Conservation (phyloP, 805 yeast species). For the Blastobotrys americana region DNA sequence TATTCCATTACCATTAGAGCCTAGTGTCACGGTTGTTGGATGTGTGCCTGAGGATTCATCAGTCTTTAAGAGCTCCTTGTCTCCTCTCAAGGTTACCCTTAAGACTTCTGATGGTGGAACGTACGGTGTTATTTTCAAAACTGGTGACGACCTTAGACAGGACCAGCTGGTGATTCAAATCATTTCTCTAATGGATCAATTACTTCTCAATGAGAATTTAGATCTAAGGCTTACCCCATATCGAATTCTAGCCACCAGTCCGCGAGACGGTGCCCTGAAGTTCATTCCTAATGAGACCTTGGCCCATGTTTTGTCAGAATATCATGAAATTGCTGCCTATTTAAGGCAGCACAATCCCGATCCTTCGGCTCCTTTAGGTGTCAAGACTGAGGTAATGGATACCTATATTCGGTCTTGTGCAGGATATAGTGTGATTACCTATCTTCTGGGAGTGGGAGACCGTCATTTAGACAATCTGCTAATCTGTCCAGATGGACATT, state of each 20-base stretch:
- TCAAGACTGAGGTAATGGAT: slow-evolving; percentile 71
- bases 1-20: slow-evolving; percentile 75
- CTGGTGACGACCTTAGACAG: slow-evolving; percentile 92
- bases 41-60: slow-evolving; percentile 69
- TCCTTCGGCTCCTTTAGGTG: slow-evolving; percentile 30
- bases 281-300: slow-evolving; percentile 91
- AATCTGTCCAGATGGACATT: slow-evolving; percentile 74
- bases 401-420: slow-evolving; percentile 93
- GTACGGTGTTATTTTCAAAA: slow-evolving; percentile 85
- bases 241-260: slow-evolving; percentile 81
- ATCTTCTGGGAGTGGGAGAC: slow-evolving; percentile 93
- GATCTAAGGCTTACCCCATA: slow-evolving; percentile 86
- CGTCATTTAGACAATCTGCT: slow-evolving; percentile 88
- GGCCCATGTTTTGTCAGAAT: slow-evolving; percentile 64
- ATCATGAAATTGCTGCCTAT: slow-evolving; percentile 64
- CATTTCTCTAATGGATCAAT: slow-evolving; percentile 81
- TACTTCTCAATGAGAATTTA: slow-evolving; percentile 80
- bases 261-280: slow-evolving; percentile 86
- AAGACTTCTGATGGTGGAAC: slow-evolving; percentile 44
- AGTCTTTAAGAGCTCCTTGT: slow-evolving; percentile 85
- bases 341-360: slow-evolving; percentile 56
- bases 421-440: slow-evolving; percentile 95
- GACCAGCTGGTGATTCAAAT: slow-evolving; percentile 96
- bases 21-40: slow-evolving; percentile 65
- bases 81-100: slow-evolving; percentile 80